Base-by-base conservation (phyloP, 352 stramenopile genomes). In the Phytophthora citrophthora region DNA sequence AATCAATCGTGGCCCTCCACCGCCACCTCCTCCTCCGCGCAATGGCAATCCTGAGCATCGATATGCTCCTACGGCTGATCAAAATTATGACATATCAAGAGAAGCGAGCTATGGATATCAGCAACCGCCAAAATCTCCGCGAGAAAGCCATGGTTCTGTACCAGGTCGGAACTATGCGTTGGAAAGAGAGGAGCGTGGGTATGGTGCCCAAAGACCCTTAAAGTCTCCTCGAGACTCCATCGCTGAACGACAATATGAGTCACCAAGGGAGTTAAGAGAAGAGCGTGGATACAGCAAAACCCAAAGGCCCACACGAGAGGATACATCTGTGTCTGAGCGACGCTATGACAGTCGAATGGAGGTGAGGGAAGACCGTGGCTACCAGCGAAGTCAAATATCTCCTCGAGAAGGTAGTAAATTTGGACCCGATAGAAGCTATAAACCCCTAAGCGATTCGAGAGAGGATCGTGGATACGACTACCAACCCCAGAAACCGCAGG, bases 151-250 rank as follows among this genome's bases (percentile, higher is more conserved):
- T 20, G 38, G 1, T 15, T 41, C 36, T 39, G 24, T 11, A 8
- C 20, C 61, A 48, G 41, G 40, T 7, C 54, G 60, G 16, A 48
- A 51, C 9, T 64, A 62, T 49, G 18, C 23, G 16, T 29, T 32
- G 2, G 68, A 76, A 48, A 54, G 59, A 61, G 67, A 64, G 54
- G 67, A 68, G 31, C 67, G 67, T 36, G 55, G 61, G 24, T 75
- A 75, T 12, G 39, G 27, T 23, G n/a, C 36, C 34, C 54, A 62
- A 15, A 49, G 43, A 34, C 23, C 36, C 16, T 23, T 43, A 43
- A 61, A 65, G 16, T 53, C 52, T 16, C 49, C 43, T 20, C 54
- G 26, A 54, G 67, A 71, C 11, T 31, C 20, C 38, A 38, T 46
- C 40, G 20, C 44, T 54, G 48, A 52, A 3, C 53, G 34, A 34